Evolutionary conservation across 2,329 filamentous ascomycete genomes (phyloP), one percentile per base, ranked within the genome.

Genomic region (Sporothrix euskadiensis): DNA sequence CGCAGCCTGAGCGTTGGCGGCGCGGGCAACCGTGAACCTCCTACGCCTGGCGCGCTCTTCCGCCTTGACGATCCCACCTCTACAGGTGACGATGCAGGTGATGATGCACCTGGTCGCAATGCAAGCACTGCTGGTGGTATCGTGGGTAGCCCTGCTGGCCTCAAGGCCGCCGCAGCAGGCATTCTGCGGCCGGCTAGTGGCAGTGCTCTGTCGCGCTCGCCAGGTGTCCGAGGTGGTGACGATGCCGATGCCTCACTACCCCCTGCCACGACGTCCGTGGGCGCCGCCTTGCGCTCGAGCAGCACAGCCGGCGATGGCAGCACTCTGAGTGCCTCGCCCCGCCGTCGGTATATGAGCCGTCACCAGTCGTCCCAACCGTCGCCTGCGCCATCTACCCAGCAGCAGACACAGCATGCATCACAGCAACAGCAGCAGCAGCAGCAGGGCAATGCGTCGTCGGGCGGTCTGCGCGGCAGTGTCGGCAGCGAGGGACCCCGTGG

Each of bases 1-100:
- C 88, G 90, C 44, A 92, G 90, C 77, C 87, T 91, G 41, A 93
- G 91, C 75, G 81, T 92, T 0, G 91, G 90, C 0, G 91, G 90
- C 5, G 86, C 88, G 0, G 88, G 90, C 75, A 89, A 90, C 69
- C 85, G 89, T 30, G 88, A 90, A 61, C 86, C 89, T 1, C 88
- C 90, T 7, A 91, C 88, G 19, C 82, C 91, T n/a, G 91, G 90
- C 77, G 86, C 87, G 19, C 80, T 93, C 3, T 83, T 91, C 19
- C 86, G 86, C 3, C 84, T 82, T 47, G 83, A 83, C 71, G 77
- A 79, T 10, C 73, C 26, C 54, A 54, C 30, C 19, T 52, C 26
- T 19, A 9, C 26, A 32, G 49, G 54, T 3, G 26, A n/a, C 9
- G 19, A 65, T 3, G 61, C n/a, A 1, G 73, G 22, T 14, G 57